Evolutionary conservation across 352 stramenopile species (phyloP).

Genomic region (Phytophthora citricola): DNA sequence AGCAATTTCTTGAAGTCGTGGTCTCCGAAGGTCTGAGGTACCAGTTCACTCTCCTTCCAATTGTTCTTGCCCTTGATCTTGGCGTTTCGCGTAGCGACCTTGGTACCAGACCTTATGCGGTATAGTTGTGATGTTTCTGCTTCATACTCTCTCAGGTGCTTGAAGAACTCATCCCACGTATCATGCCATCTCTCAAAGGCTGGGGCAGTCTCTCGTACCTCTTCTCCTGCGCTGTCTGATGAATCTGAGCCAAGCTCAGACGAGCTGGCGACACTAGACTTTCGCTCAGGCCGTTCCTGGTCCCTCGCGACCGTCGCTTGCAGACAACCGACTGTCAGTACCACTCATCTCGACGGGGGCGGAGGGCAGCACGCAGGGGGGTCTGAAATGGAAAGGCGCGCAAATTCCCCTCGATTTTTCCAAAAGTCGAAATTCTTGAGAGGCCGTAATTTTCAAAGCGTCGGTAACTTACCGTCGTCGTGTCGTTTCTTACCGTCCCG

Average conservation of each 20-base stretch:
- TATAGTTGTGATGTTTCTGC: conserved; percentile 2
- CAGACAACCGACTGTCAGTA: too few species aligned
- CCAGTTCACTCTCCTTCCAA: neutral
- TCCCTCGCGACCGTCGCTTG: too few species aligned
- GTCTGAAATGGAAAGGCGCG: too few species aligned
- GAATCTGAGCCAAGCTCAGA: neutral
- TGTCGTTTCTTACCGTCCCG: neutral
- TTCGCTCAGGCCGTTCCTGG: too few species aligned
- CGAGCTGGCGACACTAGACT: neutral
- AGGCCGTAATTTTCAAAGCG: neutral
- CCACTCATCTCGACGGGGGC: too few species aligned
- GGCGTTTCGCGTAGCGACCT: neutral
- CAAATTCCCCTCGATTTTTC: too few species aligned
- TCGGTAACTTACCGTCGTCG: neutral
- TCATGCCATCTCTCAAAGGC: neutral
- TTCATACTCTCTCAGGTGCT: neutral
- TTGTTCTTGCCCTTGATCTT: conserved; percentile 5
- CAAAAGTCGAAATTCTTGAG: neutral
- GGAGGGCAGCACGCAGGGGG: too few species aligned
- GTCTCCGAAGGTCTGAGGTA: conserved; percentile 1
- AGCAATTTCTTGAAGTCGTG: conserved; percentile 14
- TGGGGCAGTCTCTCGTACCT: too few species aligned
- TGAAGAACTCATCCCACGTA: conserved; percentile 1
- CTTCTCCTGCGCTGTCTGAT: too few species aligned
- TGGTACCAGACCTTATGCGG: neutral